Conservation (phyloP, 306 rosid species). For the apple (Malus domestica) region DNA sequence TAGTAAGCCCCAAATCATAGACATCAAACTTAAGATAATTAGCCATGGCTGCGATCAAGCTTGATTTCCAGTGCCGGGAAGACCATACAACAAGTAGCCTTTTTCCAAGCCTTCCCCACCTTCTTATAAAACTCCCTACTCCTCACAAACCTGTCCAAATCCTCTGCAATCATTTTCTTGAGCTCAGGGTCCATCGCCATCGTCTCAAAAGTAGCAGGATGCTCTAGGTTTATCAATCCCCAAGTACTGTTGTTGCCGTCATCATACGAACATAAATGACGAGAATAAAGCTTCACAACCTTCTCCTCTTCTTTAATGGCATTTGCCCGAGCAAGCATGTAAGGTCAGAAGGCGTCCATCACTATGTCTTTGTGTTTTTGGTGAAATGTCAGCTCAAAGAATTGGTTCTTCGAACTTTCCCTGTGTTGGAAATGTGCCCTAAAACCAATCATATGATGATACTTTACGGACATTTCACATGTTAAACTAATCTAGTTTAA, state of each 20-base stretch:
- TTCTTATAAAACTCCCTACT: not conserved
- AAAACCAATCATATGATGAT: too few species aligned
- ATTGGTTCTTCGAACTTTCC: not conserved
- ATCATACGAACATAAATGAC: not conserved
- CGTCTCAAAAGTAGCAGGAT: slow-evolving; percentile 31
- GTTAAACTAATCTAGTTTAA: too few species aligned
- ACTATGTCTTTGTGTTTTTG: slow-evolving; percentile 22
- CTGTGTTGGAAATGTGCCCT: not conserved
- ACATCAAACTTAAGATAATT: slow-evolving; percentile 37
- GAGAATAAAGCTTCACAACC: slow-evolving; percentile 19
- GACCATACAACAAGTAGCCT: slow-evolving; percentile 37
- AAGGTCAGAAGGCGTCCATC: slow-evolving; percentile 11
- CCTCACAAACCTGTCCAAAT: slow-evolving; percentile 29
- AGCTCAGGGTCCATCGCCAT: slow-evolving; percentile 27
- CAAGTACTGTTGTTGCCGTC: not conserved
- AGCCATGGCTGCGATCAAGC: slow-evolving; percentile 42
- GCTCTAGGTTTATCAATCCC: slow-evolving; percentile 28
- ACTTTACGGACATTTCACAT: too few species aligned
- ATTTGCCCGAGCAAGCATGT: slow-evolving; percentile 14
- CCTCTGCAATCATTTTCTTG: slow-evolving; percentile 14
- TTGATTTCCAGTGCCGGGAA: slow-evolving; percentile 29
- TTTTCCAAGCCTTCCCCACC: slow-evolving; percentile 45
- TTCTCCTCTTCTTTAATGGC: slow-evolving; percentile 10
- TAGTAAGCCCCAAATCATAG: slow-evolving; percentile 26
- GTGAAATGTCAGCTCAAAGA: slow-evolving; percentile 16